A percentile compares a stretch with the other conserved stretches of the same genome.
phyloP scores from a whole-genome alignment of 768 basidiomycete genomes.

The Boletus sp. region DNA sequence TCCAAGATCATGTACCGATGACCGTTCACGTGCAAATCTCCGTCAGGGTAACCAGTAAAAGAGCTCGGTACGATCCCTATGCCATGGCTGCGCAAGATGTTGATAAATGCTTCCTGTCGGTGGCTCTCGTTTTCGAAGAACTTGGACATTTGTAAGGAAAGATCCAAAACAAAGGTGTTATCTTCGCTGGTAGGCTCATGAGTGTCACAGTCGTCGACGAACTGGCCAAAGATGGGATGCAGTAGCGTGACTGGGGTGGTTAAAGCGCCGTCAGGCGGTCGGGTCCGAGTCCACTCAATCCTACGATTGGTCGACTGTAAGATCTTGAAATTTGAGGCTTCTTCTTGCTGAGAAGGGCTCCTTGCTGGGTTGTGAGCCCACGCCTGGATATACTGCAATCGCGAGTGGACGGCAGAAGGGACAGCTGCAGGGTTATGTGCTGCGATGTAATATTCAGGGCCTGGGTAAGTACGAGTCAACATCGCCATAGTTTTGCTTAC shows the following conservation, averaged over 20 bases:
- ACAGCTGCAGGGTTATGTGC: no score
- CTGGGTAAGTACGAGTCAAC: no score
- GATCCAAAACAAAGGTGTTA: constrained; percentile 11
- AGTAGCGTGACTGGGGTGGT: constrained; percentile 6
- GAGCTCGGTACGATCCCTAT: not conserved
- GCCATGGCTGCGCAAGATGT: not conserved
- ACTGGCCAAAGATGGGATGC: constrained; percentile 7
- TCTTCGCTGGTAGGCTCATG: not conserved
- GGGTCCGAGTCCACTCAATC: not conserved
- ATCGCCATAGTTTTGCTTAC: no score
- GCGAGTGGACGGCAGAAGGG: no score
- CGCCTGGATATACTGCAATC: no score
- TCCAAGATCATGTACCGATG: constrained; percentile 21
- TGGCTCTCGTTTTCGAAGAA: constrained; percentile 15
- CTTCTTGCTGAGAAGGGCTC: no score
- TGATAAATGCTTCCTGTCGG: not conserved
- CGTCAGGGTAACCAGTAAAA: constrained; percentile 5
- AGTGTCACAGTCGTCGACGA: constrained; percentile 8
- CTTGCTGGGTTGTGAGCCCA: no score
- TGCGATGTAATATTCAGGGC: no score
- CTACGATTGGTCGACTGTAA: not conserved
- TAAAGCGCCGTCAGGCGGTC: not conserved
- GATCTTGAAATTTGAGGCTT: not conserved
- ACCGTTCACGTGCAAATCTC: constrained; percentile 15
- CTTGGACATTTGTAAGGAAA: constrained; percentile 23